These are phyloP conservation scores for Moesziomyces globuligerus DNA, from an alignment of 1,284 basidiomycete genomes.

Conservation along the genomic window DNA sequence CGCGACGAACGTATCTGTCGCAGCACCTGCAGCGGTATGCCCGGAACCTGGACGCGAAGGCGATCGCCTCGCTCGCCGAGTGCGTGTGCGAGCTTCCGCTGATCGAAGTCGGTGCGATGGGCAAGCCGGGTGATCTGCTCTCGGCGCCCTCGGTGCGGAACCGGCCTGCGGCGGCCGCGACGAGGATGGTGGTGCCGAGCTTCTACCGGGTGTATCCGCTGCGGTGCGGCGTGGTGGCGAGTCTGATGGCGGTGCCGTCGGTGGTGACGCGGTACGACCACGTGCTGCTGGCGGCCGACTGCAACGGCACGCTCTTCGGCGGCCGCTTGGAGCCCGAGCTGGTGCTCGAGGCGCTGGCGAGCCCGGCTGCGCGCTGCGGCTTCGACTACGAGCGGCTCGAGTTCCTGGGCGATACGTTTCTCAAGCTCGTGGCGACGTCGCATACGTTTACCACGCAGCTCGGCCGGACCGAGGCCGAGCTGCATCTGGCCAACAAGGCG, in stretches of 20 bases:
- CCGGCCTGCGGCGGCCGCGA: background rate
- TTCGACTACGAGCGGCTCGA: conserved; percentile 52
- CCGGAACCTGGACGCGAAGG: background rate
- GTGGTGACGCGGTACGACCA: conserved; percentile 44
- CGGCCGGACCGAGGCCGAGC: conserved; percentile 30
- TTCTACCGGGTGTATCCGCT: conserved; percentile 28
- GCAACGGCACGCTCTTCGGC: conserved; percentile 22
- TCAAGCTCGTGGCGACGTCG: conserved; percentile 47
- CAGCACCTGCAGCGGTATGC: conserved; percentile 22
- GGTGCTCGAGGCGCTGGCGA: conserved; percentile 38
- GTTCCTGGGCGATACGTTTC: conserved; percentile 52
- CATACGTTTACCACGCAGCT: conserved; percentile 41
- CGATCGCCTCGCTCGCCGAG: background rate
- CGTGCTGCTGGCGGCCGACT: conserved; percentile 26
- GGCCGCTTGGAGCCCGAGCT: conserved; percentile 10
- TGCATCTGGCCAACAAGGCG: conserved; percentile 42
- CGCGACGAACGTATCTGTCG: conserved; percentile 15
- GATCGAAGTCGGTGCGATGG: conserved; percentile 11
- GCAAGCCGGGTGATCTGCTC: conserved; percentile 18
- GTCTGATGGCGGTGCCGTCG: conserved; percentile 45
- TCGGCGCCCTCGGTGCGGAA: background rate
- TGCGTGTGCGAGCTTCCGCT: conserved; percentile 11
- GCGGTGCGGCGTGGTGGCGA: background rate
- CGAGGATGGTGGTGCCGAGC: conserved; percentile 12
- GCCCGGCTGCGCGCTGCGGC: conserved; percentile 9